Evolutionary conservation across 2,329 filamentous ascomycete species (phyloP).

Genomic region (Rhynchosporium secalis): DNA sequence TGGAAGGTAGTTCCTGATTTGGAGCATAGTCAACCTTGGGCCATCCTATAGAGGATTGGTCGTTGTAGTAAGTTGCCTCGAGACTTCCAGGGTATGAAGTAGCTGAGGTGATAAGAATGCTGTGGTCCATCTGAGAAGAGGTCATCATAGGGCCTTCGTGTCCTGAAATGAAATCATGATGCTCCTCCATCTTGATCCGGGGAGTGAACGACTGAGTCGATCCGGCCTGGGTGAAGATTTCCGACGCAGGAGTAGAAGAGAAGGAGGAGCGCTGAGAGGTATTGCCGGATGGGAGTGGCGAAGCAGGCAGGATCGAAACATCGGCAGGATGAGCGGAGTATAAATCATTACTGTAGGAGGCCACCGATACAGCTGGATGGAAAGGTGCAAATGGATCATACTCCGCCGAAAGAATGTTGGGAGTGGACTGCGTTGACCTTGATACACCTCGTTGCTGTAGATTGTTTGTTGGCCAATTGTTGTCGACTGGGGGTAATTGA

Average conservation of each 20-base stretch:
- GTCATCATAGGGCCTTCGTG: slow-evolving; percentile 33
- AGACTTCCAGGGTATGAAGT: slow-evolving; percentile 36
- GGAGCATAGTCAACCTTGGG: slow-evolving; percentile 35
- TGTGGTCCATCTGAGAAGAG: slow-evolving; percentile 33
- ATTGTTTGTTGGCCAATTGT: slow-evolving; percentile 33
- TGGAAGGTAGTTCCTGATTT: slow-evolving; percentile 34
- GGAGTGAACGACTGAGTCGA: slow-evolving; percentile 37
- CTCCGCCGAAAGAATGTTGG: slow-evolving; percentile 50
- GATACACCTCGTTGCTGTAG: slow-evolving; percentile 33
- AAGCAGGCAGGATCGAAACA: slow-evolving; percentile 34
- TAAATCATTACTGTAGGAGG: slow-evolving; percentile 49
- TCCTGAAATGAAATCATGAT: slow-evolving; percentile 32
- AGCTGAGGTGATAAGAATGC: slow-evolving; percentile 29
- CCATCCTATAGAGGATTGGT: slow-evolving; percentile 34
- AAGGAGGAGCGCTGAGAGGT: slow-evolving; percentile 40
- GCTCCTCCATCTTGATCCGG: slow-evolving; percentile 40
- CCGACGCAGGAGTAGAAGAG: slow-evolving; percentile 39
- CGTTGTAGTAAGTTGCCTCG: slow-evolving; percentile 35
- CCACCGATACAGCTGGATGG: slow-evolving; percentile 42
- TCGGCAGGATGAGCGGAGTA: slow-evolving; percentile 47
- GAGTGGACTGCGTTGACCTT: slow-evolving; percentile 36
- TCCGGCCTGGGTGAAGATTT: slow-evolving; percentile 37
- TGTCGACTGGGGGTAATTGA: slow-evolving; percentile 31
- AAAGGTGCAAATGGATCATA: slow-evolving; percentile 55
- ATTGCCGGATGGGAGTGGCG: slow-evolving; percentile 37